Evolutionary conservation across 2,329 filamentous ascomycete genomes (phyloP), one percentile per base, ranked within the genome.

Genomic region (Trichoderma aggressivum): DNA sequence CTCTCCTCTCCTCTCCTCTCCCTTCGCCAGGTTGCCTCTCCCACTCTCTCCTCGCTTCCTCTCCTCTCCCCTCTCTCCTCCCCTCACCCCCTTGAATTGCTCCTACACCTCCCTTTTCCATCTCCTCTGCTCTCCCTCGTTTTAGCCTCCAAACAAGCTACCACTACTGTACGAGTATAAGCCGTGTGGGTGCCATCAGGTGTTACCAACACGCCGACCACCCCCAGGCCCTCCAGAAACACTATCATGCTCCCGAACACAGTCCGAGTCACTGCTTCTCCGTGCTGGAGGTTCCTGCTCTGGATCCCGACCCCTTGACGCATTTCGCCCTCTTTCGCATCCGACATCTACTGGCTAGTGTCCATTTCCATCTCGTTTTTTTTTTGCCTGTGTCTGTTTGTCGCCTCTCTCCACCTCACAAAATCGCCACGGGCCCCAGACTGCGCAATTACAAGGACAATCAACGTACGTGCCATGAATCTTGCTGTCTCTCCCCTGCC

Each of bases 201-300:
- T 72, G 65, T 70, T 18, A 61, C 67, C 71, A 65, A 70, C 67
- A 70, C 67, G 39, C 34, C 71, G 68, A 58, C 60, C 71, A 55
- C 55, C 26, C 55, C 36, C 60, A 14, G 55, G 32, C 60, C 18
- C 36, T 63, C 73, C 60, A 74, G 73, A 75, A 70, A 71, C 74
- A 76, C 74, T 80, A 82, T 81, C 79, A 82, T 82, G 81, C 81
- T 76, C 79, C 76, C 77, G 74, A 79, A 80, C 78, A 77, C 75
- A 74, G 76, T 74, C 73, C 78, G 79, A 70, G 77, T 79, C 77
- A 78, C 76, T 76, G 78, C 77, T 77, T 82, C 80, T 82, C 80
- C 81, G 76, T 78, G 77, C 75, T 78, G 81, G 81, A 82, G 81
- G 74, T 80, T 82, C 71, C 76, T 81, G 72, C 81, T 80, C 73